A percentile compares a stretch with the other conserved stretches of the same genome.
These are phyloP conservation scores for Blastosporella zonata DNA, from an alignment of 1,284 basidiomycete species.

Conservation along the genomic window DNA sequence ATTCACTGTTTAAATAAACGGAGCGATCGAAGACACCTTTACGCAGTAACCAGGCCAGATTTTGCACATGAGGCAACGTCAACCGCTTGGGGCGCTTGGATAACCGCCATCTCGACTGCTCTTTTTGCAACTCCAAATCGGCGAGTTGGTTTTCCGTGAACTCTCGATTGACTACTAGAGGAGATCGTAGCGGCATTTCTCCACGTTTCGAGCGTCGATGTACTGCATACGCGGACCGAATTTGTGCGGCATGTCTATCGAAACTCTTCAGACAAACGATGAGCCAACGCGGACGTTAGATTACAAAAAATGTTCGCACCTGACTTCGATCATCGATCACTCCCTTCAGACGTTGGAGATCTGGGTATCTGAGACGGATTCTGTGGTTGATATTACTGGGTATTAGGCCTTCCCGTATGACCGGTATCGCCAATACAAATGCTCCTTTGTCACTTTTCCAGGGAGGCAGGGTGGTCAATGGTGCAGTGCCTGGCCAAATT, in stretches of 20 bases:
- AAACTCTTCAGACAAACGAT: slow-evolving; percentile 11
- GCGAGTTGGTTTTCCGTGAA: neutral
- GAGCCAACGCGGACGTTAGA: neutral
- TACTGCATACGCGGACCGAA: slow-evolving; percentile 10
- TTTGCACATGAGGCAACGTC: neutral
- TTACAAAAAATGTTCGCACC: slow-evolving; percentile 6
- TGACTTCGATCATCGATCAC: slow-evolving; percentile 15
- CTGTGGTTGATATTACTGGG: slow-evolving; percentile 2
- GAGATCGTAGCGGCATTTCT: neutral
- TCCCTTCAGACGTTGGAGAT: slow-evolving; percentile 23
- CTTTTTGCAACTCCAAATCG: neutral
- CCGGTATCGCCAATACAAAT: slow-evolving; percentile 29
- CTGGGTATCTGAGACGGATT: slow-evolving; percentile 11
- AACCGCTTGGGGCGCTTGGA: neutral
- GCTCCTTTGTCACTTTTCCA: slow-evolving; percentile 16
- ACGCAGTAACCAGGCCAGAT: slow-evolving; percentile 18
- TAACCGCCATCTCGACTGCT: neutral
- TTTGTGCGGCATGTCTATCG: slow-evolving; percentile 7
- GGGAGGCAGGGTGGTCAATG: slow-evolving; percentile 16
- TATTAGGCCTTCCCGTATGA: slow-evolving; percentile 14
- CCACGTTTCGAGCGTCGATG: neutral
- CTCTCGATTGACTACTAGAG: neutral
- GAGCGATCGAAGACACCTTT: slow-evolving; percentile 20
- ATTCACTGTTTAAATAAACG: slow-evolving; percentile 19
- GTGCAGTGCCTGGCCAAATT: slow-evolving; percentile 20